Evolutionary conservation across 1,284 basidiomycete genomes (phyloP), one percentile per base, ranked within the genome.

Genomic region (Microbotryum scabiosae): DNA sequence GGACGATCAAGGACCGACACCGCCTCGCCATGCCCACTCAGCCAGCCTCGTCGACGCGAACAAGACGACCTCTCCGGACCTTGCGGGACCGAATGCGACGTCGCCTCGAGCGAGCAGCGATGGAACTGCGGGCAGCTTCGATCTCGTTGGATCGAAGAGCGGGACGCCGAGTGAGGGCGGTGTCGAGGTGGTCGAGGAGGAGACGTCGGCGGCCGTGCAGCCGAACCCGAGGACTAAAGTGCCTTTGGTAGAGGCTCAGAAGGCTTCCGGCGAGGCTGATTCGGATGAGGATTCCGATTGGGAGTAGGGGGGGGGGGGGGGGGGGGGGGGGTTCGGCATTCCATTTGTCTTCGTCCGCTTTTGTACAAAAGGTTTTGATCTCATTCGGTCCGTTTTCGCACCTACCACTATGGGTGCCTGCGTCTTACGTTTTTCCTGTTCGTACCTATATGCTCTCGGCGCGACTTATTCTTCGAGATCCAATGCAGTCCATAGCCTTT

Each of bases 211-310:
- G 53, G 41, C 20, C 6, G n/a, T n/a, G 7, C 36, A 3, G 36
- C 36, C 36, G 9, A 28, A 5, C 20, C 49, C 26, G 26, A 53
- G 18, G 51, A 52, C 46, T 30, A 49, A 56, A 50, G 44, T 47
- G 50, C 46, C 47, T 30, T 32, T 16, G 36, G 28, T 20, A 21
- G 41, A 54, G 49, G 51, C 44, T 36, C 26, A 41, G 49, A 46
- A 49, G n/a, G 10, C 14, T 26, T 5, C 3, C n/a, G 44, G 26
- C n/a, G 4, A 20, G 50, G 8, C 23, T 12, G 51, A 12, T 16
- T 6, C 21, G 44, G 25, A 62, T 36, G 64, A 66, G 23, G 70
- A 69, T 30, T 64, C 63, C n/a, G 70, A 71, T 46, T 69, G 70
- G 66, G 70, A 71, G 60, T 69, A 55, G 30, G 21, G 49, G 6